phyloP scores from a whole-genome alignment of 805 yeast genomes.

The Monosporozyma yasuniensis region DNA sequence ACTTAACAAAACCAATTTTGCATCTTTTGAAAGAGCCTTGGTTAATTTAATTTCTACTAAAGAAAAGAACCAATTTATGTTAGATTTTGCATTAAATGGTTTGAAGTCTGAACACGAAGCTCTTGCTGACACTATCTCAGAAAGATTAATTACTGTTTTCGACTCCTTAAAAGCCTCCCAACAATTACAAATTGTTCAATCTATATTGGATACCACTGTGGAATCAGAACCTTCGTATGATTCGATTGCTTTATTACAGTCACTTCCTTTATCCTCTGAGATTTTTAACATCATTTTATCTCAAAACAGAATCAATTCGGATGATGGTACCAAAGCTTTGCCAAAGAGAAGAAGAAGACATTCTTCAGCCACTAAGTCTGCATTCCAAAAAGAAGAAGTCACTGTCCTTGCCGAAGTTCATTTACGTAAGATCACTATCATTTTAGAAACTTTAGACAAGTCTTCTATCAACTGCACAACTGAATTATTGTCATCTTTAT shows the following conservation, averaged over 20 bases:
- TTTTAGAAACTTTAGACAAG: conserved; percentile 71
- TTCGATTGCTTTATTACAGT: conserved; percentile 44
- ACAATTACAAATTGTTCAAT: conserved; percentile 50
- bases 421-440: conserved; percentile 63
- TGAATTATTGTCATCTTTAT: conserved; percentile 41
- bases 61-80: conserved; percentile 48
- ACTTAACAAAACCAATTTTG: conserved; percentile 42
- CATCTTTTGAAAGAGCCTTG: conserved; percentile 47
- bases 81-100: conserved; percentile 50
- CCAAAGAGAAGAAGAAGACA: conserved; percentile 74
- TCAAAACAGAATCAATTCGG: conserved; percentile 48
- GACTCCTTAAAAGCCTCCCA: conserved; percentile 45
- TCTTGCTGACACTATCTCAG: conserved; percentile 41
- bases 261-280: conserved; percentile 45
- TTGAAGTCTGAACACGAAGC: conserved; percentile 39
- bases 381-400: conserved; percentile 59
- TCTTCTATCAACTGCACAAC: conserved; percentile 30
- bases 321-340: conserved; percentile 32
- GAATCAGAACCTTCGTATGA: conserved; percentile 40
- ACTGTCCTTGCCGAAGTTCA: conserved; percentile 70
- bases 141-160: conserved; percentile 49
- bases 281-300: conserved; percentile 52
- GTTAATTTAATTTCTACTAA: conserved; percentile 52
- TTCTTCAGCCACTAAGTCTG: conserved; percentile 68
- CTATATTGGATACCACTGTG: conserved; percentile 48